Evolutionary conservation across 306 rosid species (phyloP), one percentile per base, ranked within the genome.

Genomic region (Sicyos edulis): DNA sequence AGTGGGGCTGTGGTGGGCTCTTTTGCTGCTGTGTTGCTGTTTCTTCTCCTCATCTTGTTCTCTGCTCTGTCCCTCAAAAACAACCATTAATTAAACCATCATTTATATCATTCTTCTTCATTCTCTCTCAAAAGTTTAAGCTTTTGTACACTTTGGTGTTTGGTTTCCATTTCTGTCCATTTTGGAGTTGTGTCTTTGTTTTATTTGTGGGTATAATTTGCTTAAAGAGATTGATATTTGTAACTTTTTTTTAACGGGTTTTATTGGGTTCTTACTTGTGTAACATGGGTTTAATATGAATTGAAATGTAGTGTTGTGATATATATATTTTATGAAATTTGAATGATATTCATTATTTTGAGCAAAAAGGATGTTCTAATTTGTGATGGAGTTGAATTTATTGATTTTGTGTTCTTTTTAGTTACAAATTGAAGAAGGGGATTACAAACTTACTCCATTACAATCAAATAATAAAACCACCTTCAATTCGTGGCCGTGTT

Each of bases 1-100:
- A 92, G 98, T 73, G 84, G 81, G 7, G 96, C 98, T 0, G 98
- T 92, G 71, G 92, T 92, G 15, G 76, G 91, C 2, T 65, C 92
- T 0, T 81, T 88, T 22, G 64, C 74, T 15, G 77, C 88, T 0
- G 98, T 85, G 4, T 85, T 84, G 69, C 10, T 79, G 65, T 75
- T 90, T 4, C 32, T 85, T 11, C 49, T 86, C 74, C 76, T 90
- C 77, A 66, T 92, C 73, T 59, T 86, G 34, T 56, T 92, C 71
- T 92, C 96, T 69, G 86, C 88, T 60, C 32, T 89, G 75, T 78
- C 84, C 75, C 82, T 92, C 58, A 84, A 88, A 34, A 86, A 61
- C 71, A 83, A 7, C 40, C 71, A 68, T 42, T 52, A 7, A 26
- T 26, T 26, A 52, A 37, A 37, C 15, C 88, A 24, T 49, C 16